Evolutionary conservation across 2,329 filamentous ascomycete genomes (phyloP).

Genomic region (Knufia petricola): DNA sequence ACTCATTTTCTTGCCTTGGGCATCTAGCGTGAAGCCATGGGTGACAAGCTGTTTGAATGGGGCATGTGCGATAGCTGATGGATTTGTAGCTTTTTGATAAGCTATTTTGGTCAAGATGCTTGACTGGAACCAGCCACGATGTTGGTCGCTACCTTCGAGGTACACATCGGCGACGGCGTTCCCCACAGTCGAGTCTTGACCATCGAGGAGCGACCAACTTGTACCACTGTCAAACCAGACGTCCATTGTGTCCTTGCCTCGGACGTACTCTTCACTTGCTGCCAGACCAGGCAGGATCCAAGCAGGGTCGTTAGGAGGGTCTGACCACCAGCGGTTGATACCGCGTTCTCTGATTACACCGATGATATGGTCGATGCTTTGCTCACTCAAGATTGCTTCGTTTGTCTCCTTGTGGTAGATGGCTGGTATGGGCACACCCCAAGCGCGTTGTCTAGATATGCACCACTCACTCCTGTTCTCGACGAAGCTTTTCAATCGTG

Average conservation of each 20-base stretch:
- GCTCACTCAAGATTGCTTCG: conserved; percentile 66
- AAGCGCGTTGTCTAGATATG: conserved; percentile 88
- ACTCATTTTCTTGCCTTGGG: conserved; percentile 93
- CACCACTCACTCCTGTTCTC: conserved; percentile 91
- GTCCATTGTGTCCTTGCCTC: conserved; percentile 94
- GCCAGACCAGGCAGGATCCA: conserved; percentile 64
- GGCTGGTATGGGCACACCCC: conserved; percentile 93
- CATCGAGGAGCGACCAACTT: conserved; percentile 61
- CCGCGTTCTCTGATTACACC: conserved; percentile 64
- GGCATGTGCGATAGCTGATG: conserved; percentile 37
- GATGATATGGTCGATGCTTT: conserved; percentile 78
- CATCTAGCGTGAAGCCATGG: conserved; percentile 87
- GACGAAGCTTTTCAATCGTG: conserved; percentile 74
- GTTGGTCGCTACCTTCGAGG: conserved; percentile 89
- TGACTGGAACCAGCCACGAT: conserved; percentile 97
- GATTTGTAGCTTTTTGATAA: conserved; percentile 33
- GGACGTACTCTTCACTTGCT: conserved; percentile 37
- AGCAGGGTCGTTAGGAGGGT: conserved; percentile 59
- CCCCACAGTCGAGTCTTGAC: conserved; percentile 14
- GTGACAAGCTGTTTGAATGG: conserved; percentile 89
- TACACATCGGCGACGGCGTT: conserved; percentile 63
- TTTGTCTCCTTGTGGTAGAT: conserved; percentile 62
- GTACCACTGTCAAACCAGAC: conserved; percentile 99
- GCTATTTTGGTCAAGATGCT: conserved; percentile 81
- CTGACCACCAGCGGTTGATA: conserved; percentile 92